Evolutionary conservation across 148 eudicot genomes (phyloP).

Genomic region (Hydrangea macrophylla): DNA sequence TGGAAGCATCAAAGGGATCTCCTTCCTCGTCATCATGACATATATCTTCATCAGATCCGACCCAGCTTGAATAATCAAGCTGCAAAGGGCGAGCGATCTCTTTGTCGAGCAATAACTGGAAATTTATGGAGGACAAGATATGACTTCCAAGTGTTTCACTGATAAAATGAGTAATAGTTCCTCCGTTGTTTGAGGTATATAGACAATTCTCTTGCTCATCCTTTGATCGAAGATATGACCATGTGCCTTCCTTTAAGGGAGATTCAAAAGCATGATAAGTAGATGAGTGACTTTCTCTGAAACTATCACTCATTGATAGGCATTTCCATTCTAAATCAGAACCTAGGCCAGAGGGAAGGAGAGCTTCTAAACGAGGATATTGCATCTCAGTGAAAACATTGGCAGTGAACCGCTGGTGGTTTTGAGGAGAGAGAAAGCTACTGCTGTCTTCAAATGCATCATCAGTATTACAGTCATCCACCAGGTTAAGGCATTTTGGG

Average conservation of each 20-base stretch:
- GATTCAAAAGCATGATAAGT: conserved; percentile 17
- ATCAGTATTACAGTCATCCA: conserved; percentile 16
- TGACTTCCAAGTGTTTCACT: conserved; percentile 12
- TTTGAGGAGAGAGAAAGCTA: conserved; percentile 20
- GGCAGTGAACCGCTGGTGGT: conserved; percentile 13
- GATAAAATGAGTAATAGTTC: not conserved
- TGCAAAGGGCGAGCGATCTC: conserved; percentile 16
- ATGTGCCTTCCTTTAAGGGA: conserved; percentile 9
- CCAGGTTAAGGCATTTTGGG: conserved; percentile 19
- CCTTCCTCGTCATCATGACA: conserved; percentile 6
- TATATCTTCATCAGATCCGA: conserved; percentile 12
- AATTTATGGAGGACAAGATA: conserved; percentile 9
- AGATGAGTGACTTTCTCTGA: conserved; percentile 12
- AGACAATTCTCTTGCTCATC: conserved; percentile 15
- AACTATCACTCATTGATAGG: conserved; percentile 21
- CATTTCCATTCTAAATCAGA: conserved; percentile 24
- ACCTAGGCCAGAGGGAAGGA: conserved; percentile 20
- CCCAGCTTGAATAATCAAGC: conserved; percentile 24
- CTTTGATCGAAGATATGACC: conserved; percentile 8
- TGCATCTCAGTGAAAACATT: conserved; percentile 19
- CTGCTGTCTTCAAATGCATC: conserved; percentile 13
- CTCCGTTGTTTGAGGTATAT: conserved; percentile 14
- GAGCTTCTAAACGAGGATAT: conserved; percentile 19
- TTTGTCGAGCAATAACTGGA: conserved; percentile 11
- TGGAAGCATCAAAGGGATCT: not conserved